Evolutionary conservation across 345 rosid species (phyloP).

Genomic region (Balakata baccata): DNA sequence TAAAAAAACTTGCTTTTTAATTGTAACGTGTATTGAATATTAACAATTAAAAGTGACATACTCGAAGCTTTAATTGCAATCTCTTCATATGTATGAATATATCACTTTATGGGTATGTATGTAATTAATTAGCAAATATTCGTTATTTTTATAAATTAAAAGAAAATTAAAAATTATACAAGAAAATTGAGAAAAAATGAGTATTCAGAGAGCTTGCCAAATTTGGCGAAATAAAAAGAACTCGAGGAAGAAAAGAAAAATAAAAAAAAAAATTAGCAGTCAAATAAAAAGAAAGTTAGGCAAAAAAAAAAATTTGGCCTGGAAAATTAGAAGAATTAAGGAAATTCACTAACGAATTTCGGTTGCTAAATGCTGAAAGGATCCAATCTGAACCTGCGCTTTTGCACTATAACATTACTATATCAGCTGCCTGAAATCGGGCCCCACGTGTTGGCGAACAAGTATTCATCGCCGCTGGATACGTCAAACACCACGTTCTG

Average conservation of each 20-base stretch:
- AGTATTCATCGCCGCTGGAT: slow-evolving; percentile 71
- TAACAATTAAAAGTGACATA: too few species aligned
- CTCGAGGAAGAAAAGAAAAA: background rate
- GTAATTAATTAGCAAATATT: background rate
- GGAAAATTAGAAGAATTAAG: slow-evolving; percentile 15
- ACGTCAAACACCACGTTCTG: slow-evolving; percentile 65
- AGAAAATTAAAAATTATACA: background rate
- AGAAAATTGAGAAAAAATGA: slow-evolving; percentile 28
- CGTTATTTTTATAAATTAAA: background rate
- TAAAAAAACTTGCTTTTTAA: too few species aligned
- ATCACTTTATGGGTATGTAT: background rate
- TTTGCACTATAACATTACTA: slow-evolving; percentile 32
- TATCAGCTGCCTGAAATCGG: slow-evolving; percentile 76
- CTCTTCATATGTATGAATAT: too few species aligned
- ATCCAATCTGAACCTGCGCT: slow-evolving; percentile 9
- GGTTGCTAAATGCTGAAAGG: slow-evolving; percentile 15
- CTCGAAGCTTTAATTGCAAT: background rate
- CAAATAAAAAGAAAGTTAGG: slow-evolving; percentile 21
- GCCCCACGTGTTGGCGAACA: slow-evolving; percentile 83
- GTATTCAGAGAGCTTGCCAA: slow-evolving; percentile 22
- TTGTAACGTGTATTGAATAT: too few species aligned
- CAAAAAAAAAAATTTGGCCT: slow-evolving; percentile 27
- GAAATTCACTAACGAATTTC: slow-evolving; percentile 30
- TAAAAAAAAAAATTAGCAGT: background rate
- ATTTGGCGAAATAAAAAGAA: background rate